Evolutionary conservation across 2,329 filamentous ascomycete species (phyloP).

Genomic region (Byssoonygena ceratinophila): DNA sequence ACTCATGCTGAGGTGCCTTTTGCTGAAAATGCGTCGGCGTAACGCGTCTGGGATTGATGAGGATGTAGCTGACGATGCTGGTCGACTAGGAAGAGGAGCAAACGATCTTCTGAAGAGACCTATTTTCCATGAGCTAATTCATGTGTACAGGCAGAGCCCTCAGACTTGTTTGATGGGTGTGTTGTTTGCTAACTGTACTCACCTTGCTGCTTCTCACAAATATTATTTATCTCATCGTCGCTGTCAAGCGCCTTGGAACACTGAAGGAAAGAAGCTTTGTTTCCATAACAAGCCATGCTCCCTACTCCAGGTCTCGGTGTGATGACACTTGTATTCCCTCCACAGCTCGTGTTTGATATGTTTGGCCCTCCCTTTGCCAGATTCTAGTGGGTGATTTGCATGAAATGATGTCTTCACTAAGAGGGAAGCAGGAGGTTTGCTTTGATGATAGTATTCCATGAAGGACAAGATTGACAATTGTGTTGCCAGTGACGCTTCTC

Average conservation of each 20-base stretch:
- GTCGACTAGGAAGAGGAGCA: neutral
- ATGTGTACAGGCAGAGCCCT: neutral
- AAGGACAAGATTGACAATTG: neutral
- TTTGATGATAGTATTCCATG: constrained; percentile 4
- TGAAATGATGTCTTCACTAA: neutral
- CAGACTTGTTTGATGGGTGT: neutral
- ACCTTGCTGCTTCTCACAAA: constrained; percentile 6
- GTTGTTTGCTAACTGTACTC: neutral
- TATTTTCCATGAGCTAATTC: neutral
- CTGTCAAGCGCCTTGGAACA: constrained; percentile 6
- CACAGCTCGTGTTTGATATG: neutral
- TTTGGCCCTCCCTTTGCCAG: neutral
- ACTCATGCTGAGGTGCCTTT: constrained; percentile 24
- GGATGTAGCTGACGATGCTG: neutral
- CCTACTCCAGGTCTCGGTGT: neutral
- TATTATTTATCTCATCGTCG: constrained; percentile 6
- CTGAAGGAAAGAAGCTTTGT: constrained; percentile 10
- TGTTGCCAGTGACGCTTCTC: neutral
- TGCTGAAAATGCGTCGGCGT: constrained; percentile 8
- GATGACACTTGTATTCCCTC: too few relatives aligned
- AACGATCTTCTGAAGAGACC: constrained; percentile 1
- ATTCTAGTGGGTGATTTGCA: neutral
- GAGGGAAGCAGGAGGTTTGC: neutral
- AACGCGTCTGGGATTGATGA: constrained; percentile 1
- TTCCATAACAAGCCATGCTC: constrained; percentile 10